Evolutionary conservation across 345 rosid genomes (phyloP), one percentile per base, ranked within the genome.

Genomic region (Eucalyptus cladocalyx): DNA sequence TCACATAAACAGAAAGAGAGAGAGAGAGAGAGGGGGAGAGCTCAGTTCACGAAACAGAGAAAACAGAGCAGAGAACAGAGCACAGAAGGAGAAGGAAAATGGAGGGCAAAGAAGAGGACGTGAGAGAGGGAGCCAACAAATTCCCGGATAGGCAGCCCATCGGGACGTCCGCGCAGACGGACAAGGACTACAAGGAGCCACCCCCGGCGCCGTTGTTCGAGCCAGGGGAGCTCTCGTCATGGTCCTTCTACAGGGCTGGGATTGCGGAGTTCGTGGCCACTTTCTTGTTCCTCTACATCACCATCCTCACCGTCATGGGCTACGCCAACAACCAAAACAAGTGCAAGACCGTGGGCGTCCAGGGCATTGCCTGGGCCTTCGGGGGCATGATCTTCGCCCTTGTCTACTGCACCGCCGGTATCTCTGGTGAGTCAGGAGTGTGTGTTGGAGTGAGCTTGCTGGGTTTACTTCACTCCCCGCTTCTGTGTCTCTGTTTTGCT

Each of bases 331-430:
- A 95, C 83, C 87, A 72, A 21, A 65, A 87, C 91, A 92, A 87
- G 91, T 95, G 96, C 11, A 7, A 91, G 65, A 89, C 95, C 47
- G 96, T 95, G 7, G 97, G 96, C 58, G 92, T 95, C 86, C 97
- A 95, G 90, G 97, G 97, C 54, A 95, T 95, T 87, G 95, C 97
- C 65, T 95, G 97, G 97, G 95, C 96, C 60, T 95, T 95, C 62
- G 97, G 97, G 80, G 97, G 97, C 90, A 95, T 95, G 96, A 95
- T 95, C 93, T 95, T 95, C 85, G 95, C 96, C 40, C 97, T 95
- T 88, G 97, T 95, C 86, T 95, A 95, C 95, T 94, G 95, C 89
- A 95, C 97, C 88, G 96, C 97, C 34, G 96, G 97, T 76, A 94
- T 95, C 89, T 95, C 97, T 86, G 96, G 97, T 94, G 40, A 88